These are phyloP conservation scores for Entoloma clypeatum DNA, from an alignment of 1,284 basidiomycete species.

Conservation along the genomic window DNA sequence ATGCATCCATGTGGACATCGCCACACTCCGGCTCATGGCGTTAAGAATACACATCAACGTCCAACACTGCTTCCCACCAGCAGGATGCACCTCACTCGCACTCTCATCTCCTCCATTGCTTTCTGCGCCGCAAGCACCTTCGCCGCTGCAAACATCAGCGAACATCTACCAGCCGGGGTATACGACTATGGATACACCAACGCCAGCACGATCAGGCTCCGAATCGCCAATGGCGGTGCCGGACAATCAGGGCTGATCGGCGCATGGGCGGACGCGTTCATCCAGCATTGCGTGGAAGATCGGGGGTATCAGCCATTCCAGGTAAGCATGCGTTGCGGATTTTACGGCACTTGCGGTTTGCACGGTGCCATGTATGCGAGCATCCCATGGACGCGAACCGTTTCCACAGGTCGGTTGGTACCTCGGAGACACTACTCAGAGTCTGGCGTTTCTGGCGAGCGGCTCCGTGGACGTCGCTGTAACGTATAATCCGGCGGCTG, in stretches of 20 bases:
- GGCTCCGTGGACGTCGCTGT: conserved; percentile 42
- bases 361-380: conserved; percentile 3
- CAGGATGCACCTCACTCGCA: no score
- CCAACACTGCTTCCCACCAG: no score
- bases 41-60: no score
- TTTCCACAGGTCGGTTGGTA: conserved; percentile 54
- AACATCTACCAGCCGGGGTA: no score
- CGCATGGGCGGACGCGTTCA: conserved; percentile 43
- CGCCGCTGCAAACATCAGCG: no score
- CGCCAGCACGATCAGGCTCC: no score
- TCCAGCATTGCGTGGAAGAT: conserved; percentile 31
- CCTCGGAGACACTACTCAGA: conserved; percentile 47
- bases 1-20: no score
- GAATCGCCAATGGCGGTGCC: conserved; percentile 47
- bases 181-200: no score
- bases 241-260: conserved; percentile 46
- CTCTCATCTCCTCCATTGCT: no score
- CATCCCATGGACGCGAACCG: neutral
- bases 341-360: no score
- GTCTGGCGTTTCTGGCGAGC: conserved; percentile 34
- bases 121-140: no score
- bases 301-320: conserved; percentile 31
- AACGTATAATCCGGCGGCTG: conserved; percentile 47
- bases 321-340: conserved; percentile 25
- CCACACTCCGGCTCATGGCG: no score